Conservation (phyloP, 306 rosid genomes). For the Inga laurina region DNA sequence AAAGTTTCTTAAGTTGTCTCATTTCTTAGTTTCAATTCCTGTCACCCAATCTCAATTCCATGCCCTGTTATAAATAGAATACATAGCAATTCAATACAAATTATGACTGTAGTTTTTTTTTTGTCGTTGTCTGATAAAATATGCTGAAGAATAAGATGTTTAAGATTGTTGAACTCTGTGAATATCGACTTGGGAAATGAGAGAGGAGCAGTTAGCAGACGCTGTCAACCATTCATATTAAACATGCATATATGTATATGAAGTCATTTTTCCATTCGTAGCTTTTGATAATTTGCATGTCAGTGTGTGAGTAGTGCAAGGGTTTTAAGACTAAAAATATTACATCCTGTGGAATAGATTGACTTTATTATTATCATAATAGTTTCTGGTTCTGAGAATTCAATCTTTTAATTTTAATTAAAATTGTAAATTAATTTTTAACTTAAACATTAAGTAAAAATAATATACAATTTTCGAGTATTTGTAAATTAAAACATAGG, state of each 20-base stretch:
- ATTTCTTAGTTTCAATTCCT: conserved; percentile 32
- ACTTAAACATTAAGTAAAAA: too few species aligned
- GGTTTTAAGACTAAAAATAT: not conserved
- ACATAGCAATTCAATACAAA: conserved; percentile 33
- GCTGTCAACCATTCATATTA: not conserved
- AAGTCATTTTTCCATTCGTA: not conserved
- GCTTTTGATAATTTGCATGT: not conserved
- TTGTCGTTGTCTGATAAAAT: not conserved
- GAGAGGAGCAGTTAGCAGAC: conserved; percentile 1
- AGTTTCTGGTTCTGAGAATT: too few species aligned
- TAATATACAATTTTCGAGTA: not conserved
- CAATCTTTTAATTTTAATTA: too few species aligned
- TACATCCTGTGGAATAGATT: too few species aligned
- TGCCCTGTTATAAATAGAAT: conserved; percentile 16
- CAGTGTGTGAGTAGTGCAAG: not conserved
- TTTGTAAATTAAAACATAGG: too few species aligned
- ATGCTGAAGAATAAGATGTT: conserved; percentile 16
- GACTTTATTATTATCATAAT: not conserved
- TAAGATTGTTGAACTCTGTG: conserved; percentile 7
- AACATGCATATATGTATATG: not conserved
- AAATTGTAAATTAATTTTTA: too few species aligned
- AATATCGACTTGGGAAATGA: conserved; percentile 21
- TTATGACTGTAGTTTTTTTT: conserved; percentile 14
- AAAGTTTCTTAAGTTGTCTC: conserved; percentile 21
- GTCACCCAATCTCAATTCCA: conserved; percentile 27